These are phyloP conservation scores for Fusarium kyushuense DNA, from an alignment of 2,329 filamentous ascomycete genomes.

Conservation along the genomic window DNA sequence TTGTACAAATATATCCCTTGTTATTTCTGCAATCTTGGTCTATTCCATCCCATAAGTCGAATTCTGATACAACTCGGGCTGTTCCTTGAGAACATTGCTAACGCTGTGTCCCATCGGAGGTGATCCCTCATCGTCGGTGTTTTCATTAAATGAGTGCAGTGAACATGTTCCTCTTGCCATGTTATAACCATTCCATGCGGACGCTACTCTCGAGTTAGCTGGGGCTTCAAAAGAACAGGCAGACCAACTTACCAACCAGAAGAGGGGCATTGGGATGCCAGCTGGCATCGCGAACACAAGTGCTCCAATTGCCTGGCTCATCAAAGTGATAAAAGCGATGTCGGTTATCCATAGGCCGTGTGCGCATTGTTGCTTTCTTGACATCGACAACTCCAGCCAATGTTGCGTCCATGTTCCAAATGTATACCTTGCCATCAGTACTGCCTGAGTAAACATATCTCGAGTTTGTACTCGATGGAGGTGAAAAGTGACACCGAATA, in stretches of 20 bases:
- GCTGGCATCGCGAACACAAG: conserved; percentile 86
- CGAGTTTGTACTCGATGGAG: conserved; percentile 84
- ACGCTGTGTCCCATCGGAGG: conserved; percentile 68
- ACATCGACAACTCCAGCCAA: conserved; percentile 84
- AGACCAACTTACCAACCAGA: conserved; percentile 68
- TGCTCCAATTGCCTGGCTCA: conserved; percentile 73
- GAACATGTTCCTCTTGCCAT: conserved; percentile 80
- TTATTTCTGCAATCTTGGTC: conserved; percentile 32
- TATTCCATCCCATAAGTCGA: conserved; percentile 35
- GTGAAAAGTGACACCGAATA: conserved; percentile 95
- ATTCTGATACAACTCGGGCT: conserved; percentile 45
- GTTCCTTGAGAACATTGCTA: conserved; percentile 67
- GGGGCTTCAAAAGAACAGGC: not conserved
- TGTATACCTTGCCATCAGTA: conserved; percentile 87
- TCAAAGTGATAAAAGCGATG: conserved; percentile 69
- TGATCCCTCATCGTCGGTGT: conserved; percentile 72
- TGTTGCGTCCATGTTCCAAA: conserved; percentile 95
- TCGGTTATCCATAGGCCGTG: conserved; percentile 66
- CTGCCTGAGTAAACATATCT: conserved; percentile 95
- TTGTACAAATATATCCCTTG: conserved; percentile 46
- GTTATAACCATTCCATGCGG: conserved; percentile 83
- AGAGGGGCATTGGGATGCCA: conserved; percentile 91
- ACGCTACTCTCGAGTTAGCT: conserved; percentile 65
- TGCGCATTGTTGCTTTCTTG: conserved; percentile 72
- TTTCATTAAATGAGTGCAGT: conserved; percentile 82